Evolutionary conservation across 202 grass and related monocot genomes (phyloP), one percentile per base, ranked within the genome.

Genomic region (Saccharum hybrid): DNA sequence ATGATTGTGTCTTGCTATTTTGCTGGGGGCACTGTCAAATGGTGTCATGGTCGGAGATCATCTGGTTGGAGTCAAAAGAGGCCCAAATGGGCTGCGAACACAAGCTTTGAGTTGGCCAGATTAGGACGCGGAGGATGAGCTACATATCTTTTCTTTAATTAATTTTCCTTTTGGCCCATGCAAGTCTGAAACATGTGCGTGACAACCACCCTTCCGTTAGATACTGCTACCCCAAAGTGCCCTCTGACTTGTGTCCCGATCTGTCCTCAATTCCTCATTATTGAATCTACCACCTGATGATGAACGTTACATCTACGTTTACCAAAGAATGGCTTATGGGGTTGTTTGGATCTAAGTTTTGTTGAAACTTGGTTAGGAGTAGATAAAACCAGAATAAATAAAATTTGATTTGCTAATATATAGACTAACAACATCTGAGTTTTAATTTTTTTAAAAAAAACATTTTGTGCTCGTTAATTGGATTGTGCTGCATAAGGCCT

Each of bases 181-280:
- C 49, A 30, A 61, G 21, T 84, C 65, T 77, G 73, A 48, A 70
- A 77, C 64, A 70, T 77, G 75, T 79, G 81, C 61, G 3, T 68
- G 81, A 80, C 39, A 84, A 16, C 68, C 68, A 74, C 81, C 16
- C 21, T 74, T 61, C 60, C 81, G 68, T 77, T 72, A 42, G 38
- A 71, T 45, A 54, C 22, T 59, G 10, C 9, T 56, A 9, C 23
- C 41, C n/a, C 28, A 11, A 23, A 54, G 31, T 69, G 21, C 21
- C 1, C 7, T 71, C 10, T 42, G 52, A 28, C 21, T 57, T 66
- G 72, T 22, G 33, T 38, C 36, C 36, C 59, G 28, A 41, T 71
- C 49, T 22, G 40, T 39, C 46, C 45, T 28, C 22, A 6, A 4
- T 59, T 59, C n/a, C 10, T 56, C 46, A 70, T 51, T 51, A 51